Evolutionary conservation across 306 rosid species (phyloP), one percentile per base, ranked within the genome.

Genomic region (Corylus heterophylla): DNA sequence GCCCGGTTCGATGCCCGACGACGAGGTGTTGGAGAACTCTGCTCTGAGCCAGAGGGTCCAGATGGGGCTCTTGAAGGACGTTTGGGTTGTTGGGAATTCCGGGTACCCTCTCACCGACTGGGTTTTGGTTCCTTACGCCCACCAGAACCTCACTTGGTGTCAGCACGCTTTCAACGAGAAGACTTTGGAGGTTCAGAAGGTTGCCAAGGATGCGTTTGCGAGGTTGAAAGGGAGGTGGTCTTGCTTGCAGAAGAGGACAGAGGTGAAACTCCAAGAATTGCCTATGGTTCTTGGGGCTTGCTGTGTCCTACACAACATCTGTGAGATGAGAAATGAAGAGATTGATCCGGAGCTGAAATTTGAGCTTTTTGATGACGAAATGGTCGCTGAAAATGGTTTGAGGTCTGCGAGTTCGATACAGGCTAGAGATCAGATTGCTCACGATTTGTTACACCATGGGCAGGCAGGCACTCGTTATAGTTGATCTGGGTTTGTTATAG

Each of bases 261-360:
- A 93, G 73, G 93, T 85, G 67, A 93, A 93, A 74, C 91, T 93
- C 4, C 92, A 93, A 75, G 98, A 91, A 8, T 76, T 93, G 89
- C 97, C 97, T 2, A 88, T 71, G 29, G 87, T 91, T 74, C 92
- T 91, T 56, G 97, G 98, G 0, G 98, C 97, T 74, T 93, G 98
- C 55, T 93, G 98, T 85, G 95, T 90, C 74, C 35, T 93, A 84
- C 97, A 93, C 76, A 93, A 93, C 51, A 91, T 93, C 9, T 93
- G 98, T 62, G 90, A 92, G 79, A 89, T 91, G 90, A 87, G 83
- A 10, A 81, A 87, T 4, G 97, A 93, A 50, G 82, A 16, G 18
- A 84, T 89, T 76, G 93, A 84, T 11, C 79, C 88, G 3, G 79
- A 80, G 3, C 71, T 74, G 77, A 55, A 29, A 0, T 87, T 85